Evolutionary conservation across 495 filamentous ascomycete genomes (phyloP).

Genomic region (Hypoxylon subgilvum): DNA sequence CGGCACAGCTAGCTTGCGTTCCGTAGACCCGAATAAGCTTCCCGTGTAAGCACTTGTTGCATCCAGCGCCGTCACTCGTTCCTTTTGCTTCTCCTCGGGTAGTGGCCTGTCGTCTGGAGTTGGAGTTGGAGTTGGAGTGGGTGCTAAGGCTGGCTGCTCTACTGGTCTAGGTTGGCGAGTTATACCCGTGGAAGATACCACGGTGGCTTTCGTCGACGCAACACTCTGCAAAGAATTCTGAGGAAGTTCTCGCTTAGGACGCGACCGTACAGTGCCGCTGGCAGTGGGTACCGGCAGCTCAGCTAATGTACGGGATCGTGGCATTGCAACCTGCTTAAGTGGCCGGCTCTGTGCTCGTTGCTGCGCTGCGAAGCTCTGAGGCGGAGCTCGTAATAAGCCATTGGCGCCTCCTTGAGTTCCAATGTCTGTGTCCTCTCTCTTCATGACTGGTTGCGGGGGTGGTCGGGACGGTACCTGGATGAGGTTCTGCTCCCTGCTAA

Average conservation of each 20-base stretch:
- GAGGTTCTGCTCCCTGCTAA: constrained; percentile 40
- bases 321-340: constrained; percentile 29
- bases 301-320: constrained; percentile 30
- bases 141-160: no score
- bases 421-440: constrained; percentile 40
- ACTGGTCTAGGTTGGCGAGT: not conserved
- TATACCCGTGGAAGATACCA: constrained; percentile 3
- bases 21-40: constrained; percentile 57
- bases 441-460: constrained; percentile 23
- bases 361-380: constrained; percentile 66
- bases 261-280: constrained; percentile 42
- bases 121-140: not conserved
- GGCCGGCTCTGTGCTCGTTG: constrained; percentile 57
- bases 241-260: constrained; percentile 31
- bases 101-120: not conserved
- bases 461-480: constrained; percentile 34
- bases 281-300: constrained; percentile 35
- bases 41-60: constrained; percentile 14
- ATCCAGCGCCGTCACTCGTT: constrained; percentile 1
- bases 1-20: constrained; percentile 55
- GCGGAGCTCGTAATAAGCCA: constrained; percentile 51
- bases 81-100: constrained; percentile 2
- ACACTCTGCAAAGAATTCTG: constrained; percentile 30
- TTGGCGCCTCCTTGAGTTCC: constrained; percentile 42
- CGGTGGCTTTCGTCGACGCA: constrained; percentile 16